Percentiles rank a stretch among this genome's conserved stretches.
Evolutionary conservation across 306 rosid genomes (phyloP).

Genomic region (Cucurbita moschata): DNA sequence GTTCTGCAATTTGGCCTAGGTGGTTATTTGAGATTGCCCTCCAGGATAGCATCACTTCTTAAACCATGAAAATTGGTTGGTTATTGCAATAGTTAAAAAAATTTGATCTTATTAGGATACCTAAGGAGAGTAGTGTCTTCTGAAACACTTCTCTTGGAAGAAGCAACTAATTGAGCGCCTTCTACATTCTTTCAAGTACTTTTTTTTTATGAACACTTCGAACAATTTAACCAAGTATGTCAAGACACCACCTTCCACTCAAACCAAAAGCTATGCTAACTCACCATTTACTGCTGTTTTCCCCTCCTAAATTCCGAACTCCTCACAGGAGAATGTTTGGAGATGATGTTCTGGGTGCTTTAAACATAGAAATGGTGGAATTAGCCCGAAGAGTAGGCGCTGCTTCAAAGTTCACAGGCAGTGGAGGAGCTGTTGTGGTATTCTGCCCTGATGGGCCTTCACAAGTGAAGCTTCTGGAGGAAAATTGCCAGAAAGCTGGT

Average conservation of each 20-base stretch:
- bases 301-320: background rate
- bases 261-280: background rate
- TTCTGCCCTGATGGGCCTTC: slow-evolving; percentile 64
- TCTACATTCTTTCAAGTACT: background rate
- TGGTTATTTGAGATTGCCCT: background rate
- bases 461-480: slow-evolving; percentile 63
- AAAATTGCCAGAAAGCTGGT: slow-evolving; percentile 54
- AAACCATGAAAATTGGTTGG: too few species aligned
- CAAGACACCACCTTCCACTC: too few species aligned
- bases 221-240: background rate
- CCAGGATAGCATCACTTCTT: too few species aligned
- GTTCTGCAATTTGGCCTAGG: background rate
- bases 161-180: background rate
- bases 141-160: background rate
- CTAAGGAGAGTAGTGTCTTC: background rate
- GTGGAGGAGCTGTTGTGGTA: slow-evolving; percentile 89
- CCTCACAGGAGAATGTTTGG: slow-evolving; percentile 68
- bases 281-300: background rate
- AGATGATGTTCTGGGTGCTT: slow-evolving; percentile 61
- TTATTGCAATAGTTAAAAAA: too few species aligned
- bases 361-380: slow-evolving; percentile 84
- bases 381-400: slow-evolving; percentile 78
- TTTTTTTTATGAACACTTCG: background rate
- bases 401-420: slow-evolving; percentile 89
- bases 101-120: too few species aligned